phyloP scores from a whole-genome alignment of 176 grass and related monocot genomes.

The Thalia dealbata region DNA sequence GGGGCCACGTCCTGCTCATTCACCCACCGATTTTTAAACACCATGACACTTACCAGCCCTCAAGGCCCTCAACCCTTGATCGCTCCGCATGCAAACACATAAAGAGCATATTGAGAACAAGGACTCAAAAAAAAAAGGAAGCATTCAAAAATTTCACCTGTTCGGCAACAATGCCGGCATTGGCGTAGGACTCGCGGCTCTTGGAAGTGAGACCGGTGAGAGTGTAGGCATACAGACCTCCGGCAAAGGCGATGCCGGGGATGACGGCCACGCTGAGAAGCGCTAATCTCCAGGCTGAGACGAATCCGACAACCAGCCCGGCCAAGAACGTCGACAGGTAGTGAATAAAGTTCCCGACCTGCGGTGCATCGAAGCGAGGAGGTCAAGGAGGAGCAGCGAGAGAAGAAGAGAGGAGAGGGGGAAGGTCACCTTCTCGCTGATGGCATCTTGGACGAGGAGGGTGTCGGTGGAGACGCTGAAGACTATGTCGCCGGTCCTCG shows the following conservation, averaged over 20 bases:
- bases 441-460: conserved; percentile 89
- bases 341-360: conserved; percentile 92
- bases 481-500: conserved; percentile 87
- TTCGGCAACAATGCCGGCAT: conserved; percentile 84
- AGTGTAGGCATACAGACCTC: conserved; percentile 97
- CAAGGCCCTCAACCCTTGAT: neutral
- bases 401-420: neutral
- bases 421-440: conserved; percentile 62
- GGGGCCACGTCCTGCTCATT: conserved; percentile 14
- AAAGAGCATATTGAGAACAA: conserved; percentile 6
- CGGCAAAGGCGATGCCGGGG: conserved; percentile 87
- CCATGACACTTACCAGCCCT: neutral
- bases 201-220: conserved; percentile 89
- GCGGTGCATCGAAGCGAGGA: neutral
- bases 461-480: conserved; percentile 91
- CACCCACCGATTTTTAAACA: conserved; percentile 2
- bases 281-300: conserved; percentile 79
- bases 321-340: conserved; percentile 90
- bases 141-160: conserved; percentile 45
- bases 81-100: neutral
- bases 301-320: conserved; percentile 76
- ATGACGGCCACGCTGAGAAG: conserved; percentile 93
- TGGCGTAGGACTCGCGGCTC: conserved; percentile 89
- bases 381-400: neutral
- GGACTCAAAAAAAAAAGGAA: neutral